A percentile compares a stretch with the other conserved stretches of the same genome.
phyloP scores from a whole-genome alignment of 2,329 filamentous ascomycete genomes.

The Diaporthe australafricana region DNA sequence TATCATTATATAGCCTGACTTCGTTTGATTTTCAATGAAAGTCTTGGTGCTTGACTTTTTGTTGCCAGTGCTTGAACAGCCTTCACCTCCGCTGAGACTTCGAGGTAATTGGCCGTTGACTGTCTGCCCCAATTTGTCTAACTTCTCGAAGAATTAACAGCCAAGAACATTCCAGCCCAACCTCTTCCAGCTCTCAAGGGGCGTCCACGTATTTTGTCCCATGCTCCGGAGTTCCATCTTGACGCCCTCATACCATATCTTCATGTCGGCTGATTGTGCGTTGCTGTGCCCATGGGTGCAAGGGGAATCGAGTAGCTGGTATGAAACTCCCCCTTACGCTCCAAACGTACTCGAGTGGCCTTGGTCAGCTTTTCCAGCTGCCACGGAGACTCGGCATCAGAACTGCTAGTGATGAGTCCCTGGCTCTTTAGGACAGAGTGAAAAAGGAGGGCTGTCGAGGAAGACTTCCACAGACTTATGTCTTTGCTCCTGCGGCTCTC shows the following conservation, averaged over 20 bases:
- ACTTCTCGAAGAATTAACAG: no score
- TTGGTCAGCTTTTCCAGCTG: conserved; percentile 14
- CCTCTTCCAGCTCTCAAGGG: no score
- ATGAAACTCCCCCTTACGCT: not conserved
- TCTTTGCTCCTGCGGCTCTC: conserved; percentile 3
- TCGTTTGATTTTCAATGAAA: not conserved
- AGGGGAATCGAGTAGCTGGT: not conserved
- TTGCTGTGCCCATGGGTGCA: not conserved
- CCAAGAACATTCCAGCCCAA: no score
- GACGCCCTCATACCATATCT: no score
- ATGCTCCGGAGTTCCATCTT: no score
- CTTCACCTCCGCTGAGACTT: no score
- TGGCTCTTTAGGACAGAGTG: conserved; percentile 4
- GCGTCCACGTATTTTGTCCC: no score
- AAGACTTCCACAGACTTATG: conserved; percentile 8
- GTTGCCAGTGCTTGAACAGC: not conserved
- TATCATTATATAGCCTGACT: not conserved
- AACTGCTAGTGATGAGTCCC: not conserved
- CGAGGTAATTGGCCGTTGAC: no score
- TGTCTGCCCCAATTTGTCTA: no score
- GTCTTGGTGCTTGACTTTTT: not conserved
- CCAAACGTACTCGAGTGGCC: not conserved
- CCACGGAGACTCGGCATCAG: not conserved
- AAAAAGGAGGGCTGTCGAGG: conserved; percentile 1
- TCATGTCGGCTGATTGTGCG: no score